Base-by-base conservation (phyloP, 1,284 basidiomycete genomes). In the Coniferiporia sulphurascens region DNA sequence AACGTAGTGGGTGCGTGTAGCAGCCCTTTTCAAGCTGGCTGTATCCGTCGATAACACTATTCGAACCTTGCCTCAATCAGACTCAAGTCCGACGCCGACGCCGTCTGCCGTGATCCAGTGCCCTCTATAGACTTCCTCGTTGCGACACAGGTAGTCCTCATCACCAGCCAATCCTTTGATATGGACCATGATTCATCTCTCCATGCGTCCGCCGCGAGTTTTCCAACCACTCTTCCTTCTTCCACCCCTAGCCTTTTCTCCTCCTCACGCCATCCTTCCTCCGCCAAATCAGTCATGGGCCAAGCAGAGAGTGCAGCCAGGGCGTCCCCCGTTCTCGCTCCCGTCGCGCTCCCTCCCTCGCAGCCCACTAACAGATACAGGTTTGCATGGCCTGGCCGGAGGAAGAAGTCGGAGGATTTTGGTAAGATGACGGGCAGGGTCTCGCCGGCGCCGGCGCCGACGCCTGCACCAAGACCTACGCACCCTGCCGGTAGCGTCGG, bases 401-500 rank as follows among this genome's bases (percentile, higher is more conserved):
- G 60, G 49, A 62, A 62, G 35, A 62, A 62, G 52, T 61, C 59
- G 19, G 59, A 61, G 21, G 59, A 61, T 36, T 48, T 61, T 10
- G 34, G 44, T n/a, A 61, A 57, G 55, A 10, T 57, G 7, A 38
- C 56, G 43, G 17, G 17, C 43, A 34, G 13, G 8, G 36, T n/a
- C 34, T 36, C 48, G 19, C 48, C 48, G 7, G n/a, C 21, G 35
- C 19, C 52, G 12, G 6, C 51, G 27, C 21, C 58, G 46, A 35
- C 48, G 34, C 32, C 48, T 36, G 13, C 38, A 32, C 32, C 59
- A 21, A 22, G 52, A 21, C 22, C 38, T 7, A 12, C 51, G 22
- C 55, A 56, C 35, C 45, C 56, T 27, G 50, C 34, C 27, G 27
- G 27, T 15, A 49, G 48, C 21, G 9, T 53, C 50, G 17, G 48